A percentile compares a stretch with the other conserved stretches of the same genome.
Evolutionary conservation across 768 basidiomycete genomes (phyloP).

Genomic region (Podaxis pistillaris): DNA sequence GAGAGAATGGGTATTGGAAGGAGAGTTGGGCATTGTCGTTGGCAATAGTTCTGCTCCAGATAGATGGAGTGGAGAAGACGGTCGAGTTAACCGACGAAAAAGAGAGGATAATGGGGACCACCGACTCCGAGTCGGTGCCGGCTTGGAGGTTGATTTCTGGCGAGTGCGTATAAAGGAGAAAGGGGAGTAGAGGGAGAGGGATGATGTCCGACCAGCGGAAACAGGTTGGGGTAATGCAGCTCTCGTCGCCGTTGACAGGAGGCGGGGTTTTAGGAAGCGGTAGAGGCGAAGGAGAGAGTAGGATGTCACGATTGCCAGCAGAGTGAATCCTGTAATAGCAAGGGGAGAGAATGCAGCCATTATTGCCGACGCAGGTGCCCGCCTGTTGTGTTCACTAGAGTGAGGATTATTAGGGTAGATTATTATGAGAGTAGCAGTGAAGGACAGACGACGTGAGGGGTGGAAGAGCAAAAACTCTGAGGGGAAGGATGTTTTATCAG

Average conservation of each 20-base stretch:
- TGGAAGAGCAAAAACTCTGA: slow-evolving; percentile 6
- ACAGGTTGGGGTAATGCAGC: slow-evolving; percentile 7
- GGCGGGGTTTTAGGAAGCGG: slow-evolving; percentile 2
- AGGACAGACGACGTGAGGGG: slow-evolving; percentile 12
- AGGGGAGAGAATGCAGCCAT: slow-evolving; percentile 13
- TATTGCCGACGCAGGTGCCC: slow-evolving; percentile 4
- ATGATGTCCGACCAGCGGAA: slow-evolving; percentile 12
- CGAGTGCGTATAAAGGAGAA: slow-evolving; percentile 5
- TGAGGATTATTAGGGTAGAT: neutral
- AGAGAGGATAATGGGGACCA: slow-evolving; percentile 4
- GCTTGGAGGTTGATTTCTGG: slow-evolving; percentile 4
- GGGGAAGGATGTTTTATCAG: neutral
- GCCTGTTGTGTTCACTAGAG: slow-evolving; percentile 8
- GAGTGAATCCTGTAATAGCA: slow-evolving; percentile 6
- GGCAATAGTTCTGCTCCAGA: slow-evolving; percentile 8
- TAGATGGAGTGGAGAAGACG: slow-evolving; percentile 9
- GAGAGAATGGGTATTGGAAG: slow-evolving; percentile 2
- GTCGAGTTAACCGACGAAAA: slow-evolving; percentile 11
- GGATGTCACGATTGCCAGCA: slow-evolving; percentile 10
- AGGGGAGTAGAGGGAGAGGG: slow-evolving; percentile 8
- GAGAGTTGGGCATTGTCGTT: slow-evolving; percentile 8
- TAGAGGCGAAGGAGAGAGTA: slow-evolving; percentile 8
- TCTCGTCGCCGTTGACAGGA: neutral
- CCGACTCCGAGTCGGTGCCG: slow-evolving; percentile 3
- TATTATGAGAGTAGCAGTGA: neutral